A percentile compares a stretch with the other conserved stretches of the same genome.
phyloP scores from a whole-genome alignment of 2,329 filamentous ascomycete genomes.

The Westerdykella aurantiaca region DNA sequence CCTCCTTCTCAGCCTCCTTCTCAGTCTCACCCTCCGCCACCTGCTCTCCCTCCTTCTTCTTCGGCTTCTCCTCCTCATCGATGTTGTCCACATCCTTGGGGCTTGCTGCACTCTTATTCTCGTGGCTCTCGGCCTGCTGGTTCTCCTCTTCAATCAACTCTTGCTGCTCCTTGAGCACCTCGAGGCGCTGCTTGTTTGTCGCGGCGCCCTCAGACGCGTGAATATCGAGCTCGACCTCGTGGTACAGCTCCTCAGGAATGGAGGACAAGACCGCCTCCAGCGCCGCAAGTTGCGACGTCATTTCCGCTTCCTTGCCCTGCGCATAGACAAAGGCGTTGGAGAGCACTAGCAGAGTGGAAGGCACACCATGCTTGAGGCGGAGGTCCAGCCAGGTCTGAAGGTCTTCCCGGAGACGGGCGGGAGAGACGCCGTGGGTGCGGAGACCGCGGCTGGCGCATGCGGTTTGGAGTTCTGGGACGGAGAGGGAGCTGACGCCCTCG shows the following conservation, averaged over 20 bases:
- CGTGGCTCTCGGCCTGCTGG: slow-evolving; percentile 72
- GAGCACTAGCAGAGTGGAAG: slow-evolving; percentile 87
- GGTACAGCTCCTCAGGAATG: slow-evolving; percentile 97
- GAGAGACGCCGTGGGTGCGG: slow-evolving; percentile 85
- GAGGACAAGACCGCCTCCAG: slow-evolving; percentile 86
- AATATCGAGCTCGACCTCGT: slow-evolving; percentile 98
- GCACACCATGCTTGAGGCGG: slow-evolving; percentile 88
- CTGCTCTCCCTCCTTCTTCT: slow-evolving; percentile 8
- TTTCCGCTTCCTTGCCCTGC: slow-evolving; percentile 75
- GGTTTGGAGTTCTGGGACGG: slow-evolving; percentile 87
- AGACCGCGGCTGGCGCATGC: slow-evolving; percentile 89
- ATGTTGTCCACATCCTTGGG: slow-evolving; percentile 87
- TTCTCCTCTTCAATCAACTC: slow-evolving; percentile 97
- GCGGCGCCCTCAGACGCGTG: slow-evolving; percentile 94
- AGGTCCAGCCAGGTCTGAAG: slow-evolving; percentile 92
- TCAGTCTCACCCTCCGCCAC: slow-evolving; percentile 15
- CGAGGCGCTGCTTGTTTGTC: slow-evolving; percentile 97
- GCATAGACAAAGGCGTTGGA: slow-evolving; percentile 98
- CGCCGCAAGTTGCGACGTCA: slow-evolving; percentile 85
- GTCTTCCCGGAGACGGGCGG: slow-evolving; percentile 80
- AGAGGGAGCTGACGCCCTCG: slow-evolving; percentile 87
- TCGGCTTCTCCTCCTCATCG: slow-evolving; percentile 81
- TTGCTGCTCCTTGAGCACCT: slow-evolving; percentile 97
- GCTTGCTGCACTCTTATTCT: slow-evolving; percentile 67
- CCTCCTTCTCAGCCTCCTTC: slow-evolving; percentile 20